phyloP scores from a whole-genome alignment of 176 grass and related monocot genomes.

The Sorghum bicolor region DNA sequence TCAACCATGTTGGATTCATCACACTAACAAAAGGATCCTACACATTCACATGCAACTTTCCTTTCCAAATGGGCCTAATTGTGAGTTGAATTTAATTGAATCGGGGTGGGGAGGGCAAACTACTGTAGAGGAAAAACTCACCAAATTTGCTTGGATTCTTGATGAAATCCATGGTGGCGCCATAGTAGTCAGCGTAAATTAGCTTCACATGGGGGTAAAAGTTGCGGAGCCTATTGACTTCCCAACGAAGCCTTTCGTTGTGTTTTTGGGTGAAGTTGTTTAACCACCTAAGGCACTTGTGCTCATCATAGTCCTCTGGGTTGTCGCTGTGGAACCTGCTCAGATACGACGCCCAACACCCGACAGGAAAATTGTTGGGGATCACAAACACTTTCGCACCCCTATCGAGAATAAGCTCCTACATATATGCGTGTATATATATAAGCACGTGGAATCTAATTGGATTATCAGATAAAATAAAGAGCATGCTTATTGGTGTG shows the following conservation, averaged over 20 bases:
- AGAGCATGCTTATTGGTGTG: background rate
- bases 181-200: constrained; percentile 43
- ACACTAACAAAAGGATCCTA: no score
- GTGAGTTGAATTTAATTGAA: no score
- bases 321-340: background rate
- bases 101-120: background rate
- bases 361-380: background rate
- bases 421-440: background rate
- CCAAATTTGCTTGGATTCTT: background rate
- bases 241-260: background rate
- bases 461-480: background rate
- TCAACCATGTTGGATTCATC: no score
- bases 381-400: background rate
- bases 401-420: background rate
- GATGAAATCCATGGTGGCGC: constrained; percentile 24
- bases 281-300: background rate
- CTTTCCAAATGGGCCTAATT: no score
- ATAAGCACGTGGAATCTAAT: background rate
- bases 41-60: no score
- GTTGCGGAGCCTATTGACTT: background rate
- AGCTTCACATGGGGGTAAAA: constrained; percentile 25
- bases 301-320: background rate
- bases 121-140: background rate
- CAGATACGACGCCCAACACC: background rate
- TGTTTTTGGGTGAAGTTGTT: background rate